phyloP scores from a whole-genome alignment of 1,139 yeast genomes.

The Pichia cactophila region DNA sequence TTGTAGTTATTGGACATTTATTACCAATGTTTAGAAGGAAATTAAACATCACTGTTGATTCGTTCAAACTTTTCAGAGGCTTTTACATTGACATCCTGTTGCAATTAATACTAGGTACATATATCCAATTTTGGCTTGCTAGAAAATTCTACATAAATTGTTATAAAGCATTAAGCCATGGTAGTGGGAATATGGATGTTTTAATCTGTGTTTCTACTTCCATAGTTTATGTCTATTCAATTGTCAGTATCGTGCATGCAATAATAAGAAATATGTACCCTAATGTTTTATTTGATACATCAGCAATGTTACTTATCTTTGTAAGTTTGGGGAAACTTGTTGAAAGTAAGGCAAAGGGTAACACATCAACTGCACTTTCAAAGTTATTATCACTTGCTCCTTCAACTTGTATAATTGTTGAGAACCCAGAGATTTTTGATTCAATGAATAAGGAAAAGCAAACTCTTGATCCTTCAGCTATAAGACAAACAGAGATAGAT shows the following conservation, averaged over 20 bases:
- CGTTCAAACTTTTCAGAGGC: slow-evolving; percentile 32
- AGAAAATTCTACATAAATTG: slow-evolving; percentile 58
- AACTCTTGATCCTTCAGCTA: slow-evolving; percentile 13
- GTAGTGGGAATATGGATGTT: slow-evolving; percentile 93
- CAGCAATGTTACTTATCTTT: slow-evolving; percentile 75
- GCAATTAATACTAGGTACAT: slow-evolving; percentile 55
- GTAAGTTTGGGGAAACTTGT: slow-evolving; percentile 85
- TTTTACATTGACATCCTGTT: slow-evolving; percentile 52
- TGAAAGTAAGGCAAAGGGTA: slow-evolving; percentile 90
- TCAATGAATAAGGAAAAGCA: neutral
- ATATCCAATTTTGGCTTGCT: slow-evolving; percentile 66
- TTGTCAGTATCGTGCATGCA: slow-evolving; percentile 46
- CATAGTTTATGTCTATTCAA: slow-evolving; percentile 69
- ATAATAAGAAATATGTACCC: slow-evolving; percentile 41
- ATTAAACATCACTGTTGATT: slow-evolving; percentile 6
- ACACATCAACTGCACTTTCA: slow-evolving; percentile 83
- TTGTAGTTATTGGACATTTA: slow-evolving; percentile 49
- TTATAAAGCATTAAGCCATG: slow-evolving; percentile 54
- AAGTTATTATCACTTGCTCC: slow-evolving; percentile 77
- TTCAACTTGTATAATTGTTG: slow-evolving; percentile 59
- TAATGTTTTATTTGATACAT: slow-evolving; percentile 75
- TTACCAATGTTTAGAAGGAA: slow-evolving; percentile 28
- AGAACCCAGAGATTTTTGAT: slow-evolving; percentile 27
- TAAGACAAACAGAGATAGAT: slow-evolving; percentile 35
- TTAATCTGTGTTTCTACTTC: slow-evolving; percentile 78